A percentile compares a stretch with the other conserved stretches of the same genome.
These are phyloP conservation scores for Stemphylium vesicarium DNA, from an alignment of 2,329 filamentous ascomycete genomes.

Conservation along the genomic window DNA sequence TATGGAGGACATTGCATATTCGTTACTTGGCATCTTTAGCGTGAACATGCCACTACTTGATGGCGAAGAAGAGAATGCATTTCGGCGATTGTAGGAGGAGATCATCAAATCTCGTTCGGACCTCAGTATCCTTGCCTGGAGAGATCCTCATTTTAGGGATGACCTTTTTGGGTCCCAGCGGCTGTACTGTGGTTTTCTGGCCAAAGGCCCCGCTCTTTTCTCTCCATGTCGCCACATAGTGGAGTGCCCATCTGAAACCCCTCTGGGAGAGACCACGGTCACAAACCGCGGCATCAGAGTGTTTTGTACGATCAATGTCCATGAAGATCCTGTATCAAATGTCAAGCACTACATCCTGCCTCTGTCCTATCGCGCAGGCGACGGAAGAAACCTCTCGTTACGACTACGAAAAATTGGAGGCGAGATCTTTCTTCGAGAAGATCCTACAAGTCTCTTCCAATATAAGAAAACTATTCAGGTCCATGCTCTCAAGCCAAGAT, in stretches of 20 bases:
- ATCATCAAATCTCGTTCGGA: slow-evolving; percentile 2
- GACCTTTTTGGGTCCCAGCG: not conserved
- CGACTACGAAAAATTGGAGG: too few relatives aligned
- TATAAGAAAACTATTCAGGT: too few relatives aligned
- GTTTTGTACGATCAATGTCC: not conserved
- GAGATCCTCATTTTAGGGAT: too few relatives aligned
- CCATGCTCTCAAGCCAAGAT: too few relatives aligned
- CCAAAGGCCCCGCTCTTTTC: not conserved
- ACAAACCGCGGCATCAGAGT: not conserved
- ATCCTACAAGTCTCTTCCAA: too few relatives aligned
- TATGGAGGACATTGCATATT: not conserved
- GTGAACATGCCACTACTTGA: slow-evolving; percentile 1
- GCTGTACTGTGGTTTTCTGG: not conserved
- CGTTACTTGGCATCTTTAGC: not conserved
- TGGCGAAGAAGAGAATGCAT: not conserved
- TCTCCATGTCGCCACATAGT: not conserved
- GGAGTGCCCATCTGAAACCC: not conserved
- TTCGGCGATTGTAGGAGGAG: not conserved
- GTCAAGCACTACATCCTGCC: too few relatives aligned
- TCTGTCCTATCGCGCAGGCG: too few relatives aligned
- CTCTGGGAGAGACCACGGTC: not conserved
- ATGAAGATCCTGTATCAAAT: too few relatives aligned
- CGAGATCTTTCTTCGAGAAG: too few relatives aligned
- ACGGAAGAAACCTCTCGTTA: too few relatives aligned
- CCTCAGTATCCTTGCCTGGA: slow-evolving; percentile 2